A percentile compares a stretch with the other conserved stretches of the same genome.
These are phyloP conservation scores for Pichia exigua DNA, from an alignment of 805 yeast species.

Conservation along the genomic window DNA sequence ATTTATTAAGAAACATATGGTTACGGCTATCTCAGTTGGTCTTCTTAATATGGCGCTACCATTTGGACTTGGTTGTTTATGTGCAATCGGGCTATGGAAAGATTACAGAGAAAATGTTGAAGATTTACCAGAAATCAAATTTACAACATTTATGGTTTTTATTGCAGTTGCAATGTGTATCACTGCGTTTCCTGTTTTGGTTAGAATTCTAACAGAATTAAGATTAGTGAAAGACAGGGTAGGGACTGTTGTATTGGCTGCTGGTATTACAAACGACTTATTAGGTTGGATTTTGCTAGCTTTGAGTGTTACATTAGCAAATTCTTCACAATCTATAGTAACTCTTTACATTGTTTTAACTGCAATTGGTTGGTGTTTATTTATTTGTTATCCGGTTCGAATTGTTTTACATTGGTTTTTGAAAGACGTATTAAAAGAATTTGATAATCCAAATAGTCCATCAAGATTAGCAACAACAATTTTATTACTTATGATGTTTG, in stretches of 20 bases:
- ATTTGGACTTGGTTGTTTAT: conserved; percentile 69
- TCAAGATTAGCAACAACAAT: conserved; percentile 52
- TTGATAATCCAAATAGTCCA: conserved; percentile 50
- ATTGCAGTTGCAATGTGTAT: conserved; percentile 79
- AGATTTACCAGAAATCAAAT: conserved; percentile 35
- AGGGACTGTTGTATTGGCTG: conserved; percentile 67
- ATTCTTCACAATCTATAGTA: conserved; percentile 58
- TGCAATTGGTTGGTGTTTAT: conserved; percentile 60
- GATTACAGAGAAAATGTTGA: conserved; percentile 36
- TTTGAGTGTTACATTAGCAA: conserved; percentile 66
- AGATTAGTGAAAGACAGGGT: conserved; percentile 65
- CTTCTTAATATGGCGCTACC: conserved; percentile 68
- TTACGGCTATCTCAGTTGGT: conserved; percentile 62
- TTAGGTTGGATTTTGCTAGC: conserved; percentile 79
- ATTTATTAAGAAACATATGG: conserved; percentile 52
- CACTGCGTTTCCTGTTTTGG: conserved; percentile 81
- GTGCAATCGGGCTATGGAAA: conserved; percentile 60
- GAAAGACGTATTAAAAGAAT: conserved; percentile 31
- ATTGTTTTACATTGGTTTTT: conserved; percentile 39
- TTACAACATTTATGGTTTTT: conserved; percentile 71
- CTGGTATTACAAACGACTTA: conserved; percentile 75
- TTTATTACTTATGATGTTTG: conserved; percentile 48
- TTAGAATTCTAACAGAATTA: conserved; percentile 68
- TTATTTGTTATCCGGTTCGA: conserved; percentile 52
- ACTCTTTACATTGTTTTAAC: conserved; percentile 63